These are phyloP conservation scores for Coelastrella sp. DNA, from an alignment of 139 green algal genomes.

Conservation along the genomic window DNA sequence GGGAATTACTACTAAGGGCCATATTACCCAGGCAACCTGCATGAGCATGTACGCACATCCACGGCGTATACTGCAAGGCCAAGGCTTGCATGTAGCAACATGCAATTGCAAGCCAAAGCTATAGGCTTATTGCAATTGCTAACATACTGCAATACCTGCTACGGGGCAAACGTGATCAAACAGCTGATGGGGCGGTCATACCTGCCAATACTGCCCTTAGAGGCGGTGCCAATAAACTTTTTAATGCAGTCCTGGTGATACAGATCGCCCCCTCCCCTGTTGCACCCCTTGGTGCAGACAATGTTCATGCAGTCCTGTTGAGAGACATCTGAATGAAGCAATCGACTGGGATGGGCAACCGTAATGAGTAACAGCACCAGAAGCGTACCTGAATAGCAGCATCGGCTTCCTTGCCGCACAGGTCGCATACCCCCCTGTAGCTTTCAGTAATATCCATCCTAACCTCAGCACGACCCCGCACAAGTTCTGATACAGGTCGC, in stretches of 20 bases:
- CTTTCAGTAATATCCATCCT: not conserved
- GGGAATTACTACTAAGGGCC: no score
- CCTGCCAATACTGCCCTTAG: not conserved
- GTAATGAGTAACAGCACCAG: not conserved
- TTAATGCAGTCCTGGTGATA: conserved; percentile 34
- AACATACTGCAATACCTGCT: no score
- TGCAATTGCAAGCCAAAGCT: no score
- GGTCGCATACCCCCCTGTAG: conserved; percentile 12
- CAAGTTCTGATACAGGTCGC: no score
- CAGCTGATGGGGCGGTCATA: not conserved
- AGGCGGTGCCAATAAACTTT: not conserved
- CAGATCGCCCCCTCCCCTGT: not conserved
- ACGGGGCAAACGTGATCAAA: no score
- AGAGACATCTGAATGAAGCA: no score
- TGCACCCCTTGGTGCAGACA: not conserved
- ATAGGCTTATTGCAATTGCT: no score
- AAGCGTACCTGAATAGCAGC: not conserved
- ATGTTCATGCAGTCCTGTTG: conserved; percentile 24
- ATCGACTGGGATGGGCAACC: not conserved
- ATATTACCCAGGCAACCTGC: no score
- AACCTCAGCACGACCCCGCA: no score
- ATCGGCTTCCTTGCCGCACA: conserved; percentile 26
- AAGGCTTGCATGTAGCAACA: no score
- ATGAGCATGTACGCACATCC: no score
- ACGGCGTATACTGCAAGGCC: no score